Evolutionary conservation across 805 yeast genomes (phyloP), one percentile per base, ranked within the genome.

Genomic region (Metschnikowia similis): DNA sequence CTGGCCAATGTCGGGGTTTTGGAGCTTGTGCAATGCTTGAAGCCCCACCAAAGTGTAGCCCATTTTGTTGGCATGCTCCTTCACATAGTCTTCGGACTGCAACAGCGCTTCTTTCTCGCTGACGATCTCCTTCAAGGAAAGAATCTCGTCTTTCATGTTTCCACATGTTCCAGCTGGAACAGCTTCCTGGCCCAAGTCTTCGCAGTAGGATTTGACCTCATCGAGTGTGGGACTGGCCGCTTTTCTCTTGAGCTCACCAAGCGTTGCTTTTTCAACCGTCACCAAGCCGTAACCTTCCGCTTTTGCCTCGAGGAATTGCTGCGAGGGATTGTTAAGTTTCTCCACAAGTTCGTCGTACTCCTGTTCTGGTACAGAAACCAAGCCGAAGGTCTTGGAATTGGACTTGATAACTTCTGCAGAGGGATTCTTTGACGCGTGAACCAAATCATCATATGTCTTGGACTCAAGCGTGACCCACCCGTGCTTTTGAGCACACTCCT

Each of bases 371-470:
- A 65, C 28, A 4, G 53, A 49, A 1, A 53, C 50, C 35, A 48
- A 50, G 2, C 61, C 62, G 13, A 44, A 35, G 7, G 47, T 50
- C 6, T 54, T 48, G 29, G 60, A 41, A 52, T 51, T 51, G 8
- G 48, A 30, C 11, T 39, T 26, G 7, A 51, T 38, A 37, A 38
- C 44, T 16, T 41, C 48, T 0, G 35, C 38, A 9, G 55, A 42
- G 5, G 55, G 55, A 9, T 14, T 11, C 10, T 46, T 37, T 2
- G 47, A n/a, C 10, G 32, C 36, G 8, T 37, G 13, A 4, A 40
- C 31, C 40, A 48, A 35, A 5, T 21, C 14, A 16, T 37, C 35
- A 26, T 45, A 45, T 41, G 36, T 47, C 11, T 30, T 14, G 11
- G 31, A 31, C 4, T 42, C 45, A 8, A 51, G 21, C 3, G 48